A percentile compares a stretch with the other conserved stretches of the same genome.
Conservation (phyloP, 225 moss, liverwort and hornwort species). For the Sphagnum contortum region DNA sequence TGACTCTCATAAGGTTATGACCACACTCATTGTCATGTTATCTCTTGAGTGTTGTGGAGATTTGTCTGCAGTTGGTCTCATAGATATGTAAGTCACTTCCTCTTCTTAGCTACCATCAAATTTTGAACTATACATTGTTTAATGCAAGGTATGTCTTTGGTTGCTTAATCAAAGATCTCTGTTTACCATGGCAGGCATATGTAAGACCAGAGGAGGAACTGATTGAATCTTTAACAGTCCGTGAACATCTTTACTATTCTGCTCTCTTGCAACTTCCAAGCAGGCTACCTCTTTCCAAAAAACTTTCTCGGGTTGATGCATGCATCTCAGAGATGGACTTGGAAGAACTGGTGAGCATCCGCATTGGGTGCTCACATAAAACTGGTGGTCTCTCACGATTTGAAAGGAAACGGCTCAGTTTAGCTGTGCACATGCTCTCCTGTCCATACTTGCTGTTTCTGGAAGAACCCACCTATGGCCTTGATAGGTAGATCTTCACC, state of each 20-base stretch:
- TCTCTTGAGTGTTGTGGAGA: too few species aligned
- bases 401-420: conserved; percentile 35
- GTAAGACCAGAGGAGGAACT: conserved; percentile 27
- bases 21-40: too few species aligned
- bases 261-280: conserved; percentile 40
- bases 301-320: conserved; percentile 27
- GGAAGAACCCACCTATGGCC: conserved; percentile 30
- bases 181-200: conserved; percentile 24
- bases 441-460: conserved; percentile 38
- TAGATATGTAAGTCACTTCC: too few species aligned
- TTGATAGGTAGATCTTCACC: conserved; percentile 25
- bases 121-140: too few species aligned
- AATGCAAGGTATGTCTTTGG: too few species aligned
- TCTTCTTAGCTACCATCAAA: too few species aligned
- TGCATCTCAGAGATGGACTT: conserved; percentile 37
- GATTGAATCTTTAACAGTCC: conserved; percentile 35
- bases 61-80: too few species aligned
- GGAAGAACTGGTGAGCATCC: conserved; percentile 17
- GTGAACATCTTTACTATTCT: conserved; percentile 40
- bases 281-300: conserved; percentile 28
- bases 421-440: conserved; percentile 37
- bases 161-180: too few species aligned
- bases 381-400: conserved; percentile 25
- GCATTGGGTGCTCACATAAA: conserved; percentile 23
- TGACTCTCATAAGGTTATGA: too few species aligned